Evolutionary conservation across 345 rosid species (phyloP), one percentile per base, ranked within the genome.

Genomic region (Citrus cavaleriei): DNA sequence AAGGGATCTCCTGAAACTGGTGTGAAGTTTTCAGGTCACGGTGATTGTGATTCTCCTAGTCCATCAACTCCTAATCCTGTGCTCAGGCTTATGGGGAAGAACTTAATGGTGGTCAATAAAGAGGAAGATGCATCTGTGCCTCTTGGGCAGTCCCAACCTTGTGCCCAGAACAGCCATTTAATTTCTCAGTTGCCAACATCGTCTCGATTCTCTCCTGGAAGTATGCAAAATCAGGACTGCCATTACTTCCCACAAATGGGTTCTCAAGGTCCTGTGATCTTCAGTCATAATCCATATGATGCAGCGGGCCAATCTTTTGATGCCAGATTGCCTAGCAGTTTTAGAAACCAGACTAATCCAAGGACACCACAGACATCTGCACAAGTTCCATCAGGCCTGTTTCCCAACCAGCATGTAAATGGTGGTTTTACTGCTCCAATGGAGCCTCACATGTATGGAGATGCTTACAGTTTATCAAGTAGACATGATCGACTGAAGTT

Each of bases 51-150:
- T 73, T 85, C 95, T 83, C 83, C 92, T 37, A 90, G 94, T 86
- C 97, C 97, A 73, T 89, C 94, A 65, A 74, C 89, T 46, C 85
- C 92, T 32, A 94, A 86, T 84, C 94, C 98, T 1, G 76, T 94
- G 74, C 92, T 96, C 57, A 87, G 99, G 86, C 84, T 96, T 85
- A 96, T 96, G 99, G 99, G 99, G 40, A 96, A 96, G 89, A 91
- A 96, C 75, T 84, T 96, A 80, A 88, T 95, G 93, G 95, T 96
- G 84, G 89, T 96, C 85, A 96, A 89, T 89, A 89, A 96, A 86
- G 97, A 86, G 70, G 94, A 91, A 59, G 87, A 90, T 71, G 79
- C 83, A 25, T 75, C 86, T 21, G 28, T 78, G 61, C 75, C 86
- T 58, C 80, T 68, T 73, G 86, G 74, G 73, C 88, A 79, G 77